Percentiles rank a stretch among this genome's conserved stretches.
phyloP scores from a whole-genome alignment of 2,329 filamentous ascomycete genomes.

The Penicillium olsonii region DNA sequence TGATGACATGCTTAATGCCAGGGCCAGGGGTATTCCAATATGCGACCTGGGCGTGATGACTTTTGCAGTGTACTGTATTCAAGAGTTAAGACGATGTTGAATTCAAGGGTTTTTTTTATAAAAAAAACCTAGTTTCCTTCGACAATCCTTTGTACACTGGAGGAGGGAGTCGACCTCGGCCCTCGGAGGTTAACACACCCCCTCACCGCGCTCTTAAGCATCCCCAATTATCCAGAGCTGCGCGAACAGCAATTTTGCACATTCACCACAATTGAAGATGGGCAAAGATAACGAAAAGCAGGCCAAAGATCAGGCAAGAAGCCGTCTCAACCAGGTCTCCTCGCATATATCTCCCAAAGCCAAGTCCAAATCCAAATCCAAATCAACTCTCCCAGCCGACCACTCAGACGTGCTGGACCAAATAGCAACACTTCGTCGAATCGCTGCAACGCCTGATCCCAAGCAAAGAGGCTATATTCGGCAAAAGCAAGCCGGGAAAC shows the following conservation, averaged over 20 bases:
- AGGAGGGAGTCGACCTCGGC: conserved; percentile 9
- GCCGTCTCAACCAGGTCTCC: conserved; percentile 52
- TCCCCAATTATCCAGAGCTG: conserved; percentile 4
- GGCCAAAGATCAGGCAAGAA: conserved; percentile 33
- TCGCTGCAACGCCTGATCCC: conserved; percentile 58
- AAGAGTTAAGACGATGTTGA: no score
- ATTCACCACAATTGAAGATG: background rate
- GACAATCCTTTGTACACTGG: conserved; percentile 7
- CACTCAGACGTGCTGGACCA: conserved; percentile 64
- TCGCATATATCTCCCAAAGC: conserved; percentile 43
- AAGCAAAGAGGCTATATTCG: conserved; percentile 60
- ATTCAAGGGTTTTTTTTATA: background rate
- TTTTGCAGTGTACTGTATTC: background rate
- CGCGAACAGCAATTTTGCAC: no score
- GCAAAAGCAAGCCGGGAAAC: conserved; percentile 64
- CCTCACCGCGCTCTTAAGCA: conserved; percentile 12
- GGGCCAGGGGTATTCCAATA: conserved; percentile 9
- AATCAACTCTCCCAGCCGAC: conserved; percentile 54
- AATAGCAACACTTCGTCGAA: conserved; percentile 52
- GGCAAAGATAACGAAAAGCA: conserved; percentile 14
- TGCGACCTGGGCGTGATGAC: background rate
- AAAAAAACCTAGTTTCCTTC: no score
- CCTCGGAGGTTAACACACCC: conserved; percentile 8
- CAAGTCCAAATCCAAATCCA: conserved; percentile 35
- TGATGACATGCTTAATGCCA: conserved; percentile 19